A percentile compares a stretch with the other conserved stretches of the same genome.
phyloP scores from a whole-genome alignment of 768 basidiomycete species.

The Hygrocybe coccinea region DNA sequence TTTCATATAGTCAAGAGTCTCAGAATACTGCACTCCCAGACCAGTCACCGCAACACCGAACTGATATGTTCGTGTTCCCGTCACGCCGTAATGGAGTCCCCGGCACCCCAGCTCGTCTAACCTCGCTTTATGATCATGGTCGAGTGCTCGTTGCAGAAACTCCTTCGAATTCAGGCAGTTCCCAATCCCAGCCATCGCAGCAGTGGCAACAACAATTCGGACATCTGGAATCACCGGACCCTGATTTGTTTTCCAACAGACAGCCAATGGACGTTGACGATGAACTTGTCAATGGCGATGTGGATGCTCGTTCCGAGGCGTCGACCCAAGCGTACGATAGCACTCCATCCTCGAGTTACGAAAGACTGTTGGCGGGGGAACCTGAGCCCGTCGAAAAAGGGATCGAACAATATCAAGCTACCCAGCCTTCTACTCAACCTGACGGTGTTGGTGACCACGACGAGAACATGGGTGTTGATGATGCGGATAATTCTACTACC shows the following conservation, averaged over 20 bases:
- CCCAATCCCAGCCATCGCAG: constrained; percentile 27
- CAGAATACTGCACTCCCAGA: background rate
- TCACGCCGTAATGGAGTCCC: background rate
- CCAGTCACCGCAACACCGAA: background rate
- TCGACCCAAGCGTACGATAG: constrained; percentile 33
- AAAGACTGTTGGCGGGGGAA: constrained; percentile 34
- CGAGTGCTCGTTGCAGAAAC: constrained; percentile 49
- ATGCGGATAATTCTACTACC: background rate
- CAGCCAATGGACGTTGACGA: constrained; percentile 13
- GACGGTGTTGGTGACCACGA: background rate
- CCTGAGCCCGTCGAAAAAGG: constrained; percentile 17
- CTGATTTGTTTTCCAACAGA: constrained; percentile 17
- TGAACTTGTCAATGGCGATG: constrained; percentile 11
- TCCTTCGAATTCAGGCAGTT: constrained; percentile 43
- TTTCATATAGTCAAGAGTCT: constrained; percentile 13
- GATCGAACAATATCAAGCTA: background rate
- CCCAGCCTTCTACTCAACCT: constrained; percentile 7
- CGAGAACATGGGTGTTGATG: background rate
- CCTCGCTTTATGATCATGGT: background rate
- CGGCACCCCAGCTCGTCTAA: background rate
- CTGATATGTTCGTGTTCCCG: background rate
- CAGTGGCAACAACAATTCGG: constrained; percentile 2
- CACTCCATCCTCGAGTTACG: constrained; percentile 39
- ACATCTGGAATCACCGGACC: constrained; percentile 7
- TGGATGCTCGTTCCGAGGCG: constrained; percentile 18